These are phyloP conservation scores for Kwoniella dejecticola DNA, from an alignment of 768 basidiomycete species.

Conservation along the genomic window DNA sequence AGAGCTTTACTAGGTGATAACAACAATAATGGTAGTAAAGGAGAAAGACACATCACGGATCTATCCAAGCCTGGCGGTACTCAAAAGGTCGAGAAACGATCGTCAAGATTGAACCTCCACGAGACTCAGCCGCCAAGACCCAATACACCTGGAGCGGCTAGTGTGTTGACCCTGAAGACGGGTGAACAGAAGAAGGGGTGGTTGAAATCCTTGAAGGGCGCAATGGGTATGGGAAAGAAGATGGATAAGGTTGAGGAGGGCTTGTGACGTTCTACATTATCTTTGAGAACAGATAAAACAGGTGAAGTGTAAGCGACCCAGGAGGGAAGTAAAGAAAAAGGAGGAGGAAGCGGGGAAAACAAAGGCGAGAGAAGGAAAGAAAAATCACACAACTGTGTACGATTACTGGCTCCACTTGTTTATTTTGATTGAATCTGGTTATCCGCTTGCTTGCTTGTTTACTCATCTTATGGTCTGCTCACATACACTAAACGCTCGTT, in stretches of 20 bases:
- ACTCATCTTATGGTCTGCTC: too few relatives aligned
- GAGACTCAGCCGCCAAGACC: slow-evolving; percentile 11
- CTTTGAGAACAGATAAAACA: not conserved
- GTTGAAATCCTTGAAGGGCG: slow-evolving; percentile 25
- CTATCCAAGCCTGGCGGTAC: not conserved
- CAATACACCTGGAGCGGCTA: slow-evolving; percentile 23
- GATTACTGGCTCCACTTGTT: too few relatives aligned
- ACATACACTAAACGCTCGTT: too few relatives aligned
- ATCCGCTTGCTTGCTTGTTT: too few relatives aligned
- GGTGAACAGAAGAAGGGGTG: slow-evolving; percentile 16
- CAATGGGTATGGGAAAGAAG: slow-evolving; percentile 30
- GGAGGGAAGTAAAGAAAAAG: too few relatives aligned
- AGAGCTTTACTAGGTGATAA: slow-evolving; percentile 26
- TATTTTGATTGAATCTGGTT: too few relatives aligned
- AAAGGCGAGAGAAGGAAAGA: too few relatives aligned
- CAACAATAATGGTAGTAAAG: not conserved
- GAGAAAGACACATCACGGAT: not conserved
- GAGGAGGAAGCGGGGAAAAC: too few relatives aligned
- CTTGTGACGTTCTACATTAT: not conserved
- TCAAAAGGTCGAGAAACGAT: slow-evolving; percentile 21
- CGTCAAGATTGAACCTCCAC: slow-evolving; percentile 17
- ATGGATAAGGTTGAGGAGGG: slow-evolving; percentile 25
- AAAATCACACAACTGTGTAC: too few relatives aligned
- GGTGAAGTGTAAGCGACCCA: too few relatives aligned
- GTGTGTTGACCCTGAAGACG: slow-evolving; percentile 11